These are phyloP conservation scores for Salmacisia buchloeana DNA, from an alignment of 1,284 basidiomycete species.

Conservation along the genomic window DNA sequence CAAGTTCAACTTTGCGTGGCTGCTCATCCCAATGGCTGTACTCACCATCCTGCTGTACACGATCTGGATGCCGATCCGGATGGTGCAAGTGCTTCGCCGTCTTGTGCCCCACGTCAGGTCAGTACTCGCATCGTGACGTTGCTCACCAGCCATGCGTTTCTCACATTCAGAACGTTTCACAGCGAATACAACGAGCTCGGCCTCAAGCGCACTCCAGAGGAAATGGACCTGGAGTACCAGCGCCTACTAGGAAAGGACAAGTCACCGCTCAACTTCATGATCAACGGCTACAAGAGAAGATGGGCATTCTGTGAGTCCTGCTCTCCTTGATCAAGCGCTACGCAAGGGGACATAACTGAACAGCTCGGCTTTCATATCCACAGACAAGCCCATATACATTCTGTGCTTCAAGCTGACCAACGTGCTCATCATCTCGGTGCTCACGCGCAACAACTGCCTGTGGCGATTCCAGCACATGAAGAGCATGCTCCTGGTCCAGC, in stretches of 20 bases:
- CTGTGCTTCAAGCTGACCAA: constrained; percentile 63
- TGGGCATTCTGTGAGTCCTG: constrained; percentile 31
- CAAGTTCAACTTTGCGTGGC: constrained; percentile 66
- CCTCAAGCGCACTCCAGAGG: constrained; percentile 55
- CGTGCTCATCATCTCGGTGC: constrained; percentile 63
- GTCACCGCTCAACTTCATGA: constrained; percentile 68
- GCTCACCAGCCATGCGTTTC: too few species aligned
- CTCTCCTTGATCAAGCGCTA: too few species aligned
- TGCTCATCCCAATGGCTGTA: constrained; percentile 61
- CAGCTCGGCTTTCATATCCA: neutral
- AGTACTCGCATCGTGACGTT: too few species aligned
- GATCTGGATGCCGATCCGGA: constrained; percentile 66
- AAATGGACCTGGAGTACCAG: constrained; percentile 70
- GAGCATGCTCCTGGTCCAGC: constrained; percentile 61
- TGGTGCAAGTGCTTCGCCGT: constrained; percentile 43
- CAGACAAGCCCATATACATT: constrained; percentile 48
- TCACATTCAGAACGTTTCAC: constrained; percentile 59
- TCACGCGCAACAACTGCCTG: constrained; percentile 65
- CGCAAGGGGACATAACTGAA: too few species aligned
- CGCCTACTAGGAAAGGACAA: constrained; percentile 62
- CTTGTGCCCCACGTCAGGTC: neutral
- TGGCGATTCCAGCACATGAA: constrained; percentile 60
- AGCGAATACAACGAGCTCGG: constrained; percentile 70
- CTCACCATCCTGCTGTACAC: constrained; percentile 62
- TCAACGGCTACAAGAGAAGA: constrained; percentile 56